Conservation (phyloP, 2,329 filamentous ascomycete genomes). For the Septoria linicola region DNA sequence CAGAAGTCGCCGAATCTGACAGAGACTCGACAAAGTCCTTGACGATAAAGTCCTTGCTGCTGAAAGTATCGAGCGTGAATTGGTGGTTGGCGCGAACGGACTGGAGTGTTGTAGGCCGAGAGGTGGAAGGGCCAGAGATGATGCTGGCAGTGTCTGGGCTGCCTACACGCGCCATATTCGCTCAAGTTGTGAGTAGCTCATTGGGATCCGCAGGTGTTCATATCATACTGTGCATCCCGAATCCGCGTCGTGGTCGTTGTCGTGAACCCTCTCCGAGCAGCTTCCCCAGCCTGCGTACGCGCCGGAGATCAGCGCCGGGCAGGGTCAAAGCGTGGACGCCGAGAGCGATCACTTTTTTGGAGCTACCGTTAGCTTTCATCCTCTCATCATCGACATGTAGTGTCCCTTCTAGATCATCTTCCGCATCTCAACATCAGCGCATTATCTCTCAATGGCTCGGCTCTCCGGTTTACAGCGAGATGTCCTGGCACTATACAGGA, state of each 20-base stretch:
- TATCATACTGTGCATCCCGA: no score
- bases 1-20: constrained; percentile 78
- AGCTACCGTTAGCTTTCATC: not conserved
- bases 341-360: no score
- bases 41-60: constrained; percentile 81
- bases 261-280: not conserved
- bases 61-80: constrained; percentile 78
- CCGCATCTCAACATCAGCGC: not conserved
- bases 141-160: constrained; percentile 44
- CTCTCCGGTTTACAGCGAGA: constrained; percentile 88
- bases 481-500: constrained; percentile 80
- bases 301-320: no score
- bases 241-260: not conserved
- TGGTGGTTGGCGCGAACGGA: constrained; percentile 40
- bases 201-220: no score
- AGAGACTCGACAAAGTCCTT: constrained; percentile 95
- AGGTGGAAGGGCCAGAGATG: constrained; percentile 37
- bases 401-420: not conserved
- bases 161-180: constrained; percentile 23
- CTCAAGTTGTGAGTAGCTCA: no score
- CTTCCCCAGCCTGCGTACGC: no score
- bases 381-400: constrained; percentile 3
- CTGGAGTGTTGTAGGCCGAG: constrained; percentile 33
- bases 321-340: no score
- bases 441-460: constrained; percentile 41